Percentiles rank a stretch among this genome's conserved stretches.
phyloP scores from a whole-genome alignment of 192 early-diverging fungal species.

The Podila minutissima region DNA sequence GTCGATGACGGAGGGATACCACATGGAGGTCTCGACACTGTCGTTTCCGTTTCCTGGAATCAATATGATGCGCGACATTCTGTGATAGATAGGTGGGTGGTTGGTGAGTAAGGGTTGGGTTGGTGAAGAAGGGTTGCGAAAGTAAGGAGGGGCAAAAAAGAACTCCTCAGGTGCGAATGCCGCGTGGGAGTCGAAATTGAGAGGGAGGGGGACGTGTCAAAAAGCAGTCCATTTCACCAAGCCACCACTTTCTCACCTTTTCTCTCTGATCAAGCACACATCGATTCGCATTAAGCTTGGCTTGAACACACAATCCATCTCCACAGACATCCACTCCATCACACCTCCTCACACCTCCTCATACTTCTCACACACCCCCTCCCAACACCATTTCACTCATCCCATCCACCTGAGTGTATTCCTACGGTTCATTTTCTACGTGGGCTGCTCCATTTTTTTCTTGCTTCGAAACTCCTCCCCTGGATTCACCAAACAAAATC shows the following conservation, averaged over 20 bases:
- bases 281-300: too few relatives aligned
- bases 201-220: too few relatives aligned
- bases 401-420: not conserved
- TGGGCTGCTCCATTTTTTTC: too few relatives aligned
- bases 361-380: not conserved
- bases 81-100: not conserved
- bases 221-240: too few relatives aligned
- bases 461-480: too few relatives aligned
- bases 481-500: not conserved
- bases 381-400: not conserved
- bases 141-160: not conserved
- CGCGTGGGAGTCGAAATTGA: too few relatives aligned
- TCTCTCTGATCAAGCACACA: too few relatives aligned
- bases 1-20: slow-evolving; percentile 48
- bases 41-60: slow-evolving; percentile 54
- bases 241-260: too few relatives aligned
- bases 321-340: too few relatives aligned
- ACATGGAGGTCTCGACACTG: slow-evolving; percentile 44
- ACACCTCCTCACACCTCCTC: not conserved
- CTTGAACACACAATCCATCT: too few relatives aligned
- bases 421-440: too few relatives aligned
- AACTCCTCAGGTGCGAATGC: too few relatives aligned
- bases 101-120: not conserved
- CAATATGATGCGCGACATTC: slow-evolving; percentile 44
- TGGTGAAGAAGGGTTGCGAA: not conserved